These are phyloP conservation scores for Talaromyces ruber DNA, from an alignment of 495 filamentous ascomycete species.

Conservation along the genomic window DNA sequence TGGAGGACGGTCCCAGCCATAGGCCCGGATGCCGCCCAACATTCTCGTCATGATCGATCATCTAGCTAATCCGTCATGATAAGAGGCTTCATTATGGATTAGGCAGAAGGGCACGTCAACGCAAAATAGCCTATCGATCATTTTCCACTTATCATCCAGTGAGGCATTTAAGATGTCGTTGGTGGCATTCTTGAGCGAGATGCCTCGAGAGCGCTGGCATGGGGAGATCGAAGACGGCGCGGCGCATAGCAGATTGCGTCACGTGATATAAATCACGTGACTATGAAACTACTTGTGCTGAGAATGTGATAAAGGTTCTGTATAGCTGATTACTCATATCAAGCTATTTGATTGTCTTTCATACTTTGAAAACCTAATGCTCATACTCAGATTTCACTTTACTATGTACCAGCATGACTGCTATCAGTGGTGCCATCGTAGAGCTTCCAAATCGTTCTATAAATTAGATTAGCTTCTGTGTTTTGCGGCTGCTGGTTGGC, in stretches of 20 bases:
- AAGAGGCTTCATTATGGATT: not conserved
- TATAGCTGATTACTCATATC: not conserved
- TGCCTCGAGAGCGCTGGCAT: not conserved
- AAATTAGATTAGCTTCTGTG: not conserved
- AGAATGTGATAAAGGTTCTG: too few relatives aligned
- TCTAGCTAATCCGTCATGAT: not conserved
- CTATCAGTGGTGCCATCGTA: not conserved
- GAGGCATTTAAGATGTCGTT: not conserved
- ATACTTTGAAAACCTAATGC: not conserved
- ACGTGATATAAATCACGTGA: too few relatives aligned
- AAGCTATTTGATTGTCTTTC: not conserved
- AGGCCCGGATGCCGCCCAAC: not conserved
- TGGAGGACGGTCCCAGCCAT: not conserved
- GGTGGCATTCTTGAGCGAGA: not conserved
- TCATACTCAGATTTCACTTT: not conserved
- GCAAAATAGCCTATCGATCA: not conserved
- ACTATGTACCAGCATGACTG: not conserved
- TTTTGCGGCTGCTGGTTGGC: not conserved
- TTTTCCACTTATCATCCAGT: not conserved
- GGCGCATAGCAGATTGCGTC: too few relatives aligned
- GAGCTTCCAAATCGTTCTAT: slow-evolving; percentile 1
- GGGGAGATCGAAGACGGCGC: not conserved
- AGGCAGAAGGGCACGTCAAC: not conserved
- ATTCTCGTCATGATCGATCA: not conserved
- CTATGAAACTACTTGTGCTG: too few relatives aligned